Conservation (phyloP, 768 basidiomycete species). For the Mycena capillaripes region DNA sequence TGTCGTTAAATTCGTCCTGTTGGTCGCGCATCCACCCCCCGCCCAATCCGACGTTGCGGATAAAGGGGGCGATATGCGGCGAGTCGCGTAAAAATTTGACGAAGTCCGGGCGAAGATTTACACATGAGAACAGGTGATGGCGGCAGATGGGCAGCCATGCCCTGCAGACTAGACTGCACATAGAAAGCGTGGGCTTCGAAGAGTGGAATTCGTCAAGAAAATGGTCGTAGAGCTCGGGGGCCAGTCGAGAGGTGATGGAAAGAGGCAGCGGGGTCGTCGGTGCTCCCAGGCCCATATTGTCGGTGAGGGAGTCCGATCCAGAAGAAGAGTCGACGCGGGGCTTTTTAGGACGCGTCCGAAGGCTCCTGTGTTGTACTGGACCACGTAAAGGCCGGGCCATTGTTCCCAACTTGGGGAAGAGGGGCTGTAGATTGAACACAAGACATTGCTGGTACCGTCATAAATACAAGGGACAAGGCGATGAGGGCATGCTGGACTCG, state of each 20-base stretch:
- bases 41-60: constrained; percentile 47
- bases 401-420: constrained; percentile 28
- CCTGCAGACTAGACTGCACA: constrained; percentile 50
- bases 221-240: constrained; percentile 49
- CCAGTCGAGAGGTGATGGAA: constrained; percentile 43
- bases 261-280: constrained; percentile 32
- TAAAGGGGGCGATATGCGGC: constrained; percentile 45
- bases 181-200: constrained; percentile 43
- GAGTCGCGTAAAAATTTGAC: constrained; percentile 45
- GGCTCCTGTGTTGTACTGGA: constrained; percentile 22
- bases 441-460: constrained; percentile 16
- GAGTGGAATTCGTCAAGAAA: constrained; percentile 46
- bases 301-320: constrained; percentile 35
- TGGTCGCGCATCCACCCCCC: constrained; percentile 42
- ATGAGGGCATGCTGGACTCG: constrained; percentile 18
- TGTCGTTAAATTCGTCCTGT: constrained; percentile 35
- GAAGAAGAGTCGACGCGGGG: constrained; percentile 19
- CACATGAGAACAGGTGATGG: constrained; percentile 49
- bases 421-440: constrained; percentile 24
- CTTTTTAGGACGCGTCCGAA: constrained; percentile 30
- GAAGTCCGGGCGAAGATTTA: constrained; percentile 45
- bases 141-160: constrained; percentile 50
- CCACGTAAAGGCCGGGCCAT: constrained; percentile 34
- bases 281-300: constrained; percentile 38
- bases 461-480: constrained; percentile 37